Percentiles rank a stretch among this genome's conserved stretches.
phyloP scores from a whole-genome alignment of 2,329 filamentous ascomycete genomes.

The Zasmidium citrigriseum region DNA sequence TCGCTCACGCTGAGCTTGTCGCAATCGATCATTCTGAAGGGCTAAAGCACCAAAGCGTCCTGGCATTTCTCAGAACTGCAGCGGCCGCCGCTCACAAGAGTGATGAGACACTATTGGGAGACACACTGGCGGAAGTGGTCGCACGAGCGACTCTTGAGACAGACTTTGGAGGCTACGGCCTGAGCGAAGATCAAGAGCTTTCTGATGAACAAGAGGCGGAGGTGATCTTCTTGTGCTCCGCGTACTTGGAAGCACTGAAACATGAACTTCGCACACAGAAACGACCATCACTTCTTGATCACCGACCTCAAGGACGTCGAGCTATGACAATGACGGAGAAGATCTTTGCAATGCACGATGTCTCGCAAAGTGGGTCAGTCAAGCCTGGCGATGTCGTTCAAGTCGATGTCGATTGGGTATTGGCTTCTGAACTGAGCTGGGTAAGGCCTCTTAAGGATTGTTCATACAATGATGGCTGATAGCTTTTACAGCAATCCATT shows the following conservation, averaged over 20 bases:
- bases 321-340: not conserved
- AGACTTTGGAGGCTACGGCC: not conserved
- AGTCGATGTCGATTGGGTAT: slow-evolving; percentile 6
- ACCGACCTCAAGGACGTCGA: not conserved
- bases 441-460: not conserved
- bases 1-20: no score
- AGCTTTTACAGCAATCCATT: not conserved
- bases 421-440: slow-evolving; percentile 10
- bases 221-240: not conserved
- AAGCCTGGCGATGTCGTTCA: slow-evolving; percentile 4
- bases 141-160: not conserved
- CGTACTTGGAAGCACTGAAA: not conserved
- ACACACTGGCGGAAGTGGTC: not conserved
- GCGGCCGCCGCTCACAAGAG: not conserved
- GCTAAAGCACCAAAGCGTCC: not conserved
- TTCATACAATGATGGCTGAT: not conserved
- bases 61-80: not conserved
- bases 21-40: no score
- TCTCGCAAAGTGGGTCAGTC: not conserved
- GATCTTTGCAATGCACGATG: not conserved
- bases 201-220: not conserved
- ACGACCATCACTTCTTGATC: not conserved
- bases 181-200: not conserved
- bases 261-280: not conserved
- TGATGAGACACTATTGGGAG: not conserved